Evolutionary conservation across 2,329 filamentous ascomycete genomes (phyloP).

Genomic region (Penicillium sp.): DNA sequence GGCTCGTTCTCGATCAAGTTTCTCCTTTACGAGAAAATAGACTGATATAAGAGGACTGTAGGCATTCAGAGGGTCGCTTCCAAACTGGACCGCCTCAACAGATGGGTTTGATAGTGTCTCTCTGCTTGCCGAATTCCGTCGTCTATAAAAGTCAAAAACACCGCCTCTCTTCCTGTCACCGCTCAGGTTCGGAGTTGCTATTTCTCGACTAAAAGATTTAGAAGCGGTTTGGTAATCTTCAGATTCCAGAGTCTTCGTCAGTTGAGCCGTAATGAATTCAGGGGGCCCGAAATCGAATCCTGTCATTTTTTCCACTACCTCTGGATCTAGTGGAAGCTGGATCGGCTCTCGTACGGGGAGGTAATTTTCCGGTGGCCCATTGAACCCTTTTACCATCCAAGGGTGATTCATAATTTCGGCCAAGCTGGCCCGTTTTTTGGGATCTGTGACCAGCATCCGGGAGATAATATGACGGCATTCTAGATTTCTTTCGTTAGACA

Average conservation of each 20-base stretch:
- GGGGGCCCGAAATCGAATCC: constrained; percentile 94
- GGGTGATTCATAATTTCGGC: constrained; percentile 90
- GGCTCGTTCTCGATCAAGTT: constrained; percentile 71
- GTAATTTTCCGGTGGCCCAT: constrained; percentile 80
- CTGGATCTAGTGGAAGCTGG: constrained; percentile 75
- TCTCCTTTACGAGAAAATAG: constrained; percentile 94
- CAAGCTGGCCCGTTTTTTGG: constrained; percentile 78
- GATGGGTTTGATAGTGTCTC: constrained; percentile 84
- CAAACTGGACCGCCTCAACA: constrained; percentile 75
- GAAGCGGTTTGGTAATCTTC: constrained; percentile 89
- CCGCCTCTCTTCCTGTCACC: constrained; percentile 79
- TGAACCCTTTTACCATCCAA: constrained; percentile 94
- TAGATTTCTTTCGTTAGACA: constrained; percentile 44
- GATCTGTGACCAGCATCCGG: constrained; percentile 93
- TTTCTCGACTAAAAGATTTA: constrained; percentile 64
- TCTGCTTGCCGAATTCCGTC: constrained; percentile 82
- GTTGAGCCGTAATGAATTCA: constrained; percentile 75
- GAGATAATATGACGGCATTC: constrained; percentile 93
- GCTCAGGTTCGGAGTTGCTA: constrained; percentile 55
- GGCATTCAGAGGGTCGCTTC: constrained; percentile 84
- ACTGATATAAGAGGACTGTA: constrained; percentile 89
- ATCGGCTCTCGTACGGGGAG: constrained; percentile 79
- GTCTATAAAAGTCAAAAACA: constrained; percentile 97
- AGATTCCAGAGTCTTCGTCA: constrained; percentile 83
- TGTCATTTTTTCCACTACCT: constrained; percentile 88